A percentile compares a stretch with the other conserved stretches of the same genome.
These are phyloP conservation scores for Hyaloscypha hepaticicola DNA, from an alignment of 495 filamentous ascomycete species.

Conservation along the genomic window DNA sequence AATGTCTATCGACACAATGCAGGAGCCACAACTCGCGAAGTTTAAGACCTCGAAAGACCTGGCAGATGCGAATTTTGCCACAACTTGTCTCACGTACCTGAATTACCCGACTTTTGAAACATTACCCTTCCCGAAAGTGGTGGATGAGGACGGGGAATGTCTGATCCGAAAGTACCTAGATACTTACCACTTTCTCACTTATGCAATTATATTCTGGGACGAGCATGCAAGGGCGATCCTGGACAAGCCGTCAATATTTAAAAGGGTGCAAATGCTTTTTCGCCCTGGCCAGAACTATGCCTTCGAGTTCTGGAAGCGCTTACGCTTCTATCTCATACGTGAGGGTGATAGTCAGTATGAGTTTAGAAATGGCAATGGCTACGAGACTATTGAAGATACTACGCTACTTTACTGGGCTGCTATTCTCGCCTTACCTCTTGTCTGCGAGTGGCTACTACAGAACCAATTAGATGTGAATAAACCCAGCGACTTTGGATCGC, in stretches of 20 bases:
- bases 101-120: not conserved
- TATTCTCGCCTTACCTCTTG: constrained; percentile 2
- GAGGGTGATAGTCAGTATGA: not conserved
- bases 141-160: no score
- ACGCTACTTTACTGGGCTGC: constrained; percentile 32
- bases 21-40: not conserved
- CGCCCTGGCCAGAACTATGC: not conserved
- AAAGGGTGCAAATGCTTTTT: no score
- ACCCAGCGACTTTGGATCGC: constrained; percentile 19
- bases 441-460: constrained; percentile 26
- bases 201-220: no score
- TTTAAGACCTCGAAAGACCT: not conserved
- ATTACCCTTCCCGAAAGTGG: no score
- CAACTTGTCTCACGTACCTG: constrained; percentile 22
- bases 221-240: no score
- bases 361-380: not conserved
- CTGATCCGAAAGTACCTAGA: no score
- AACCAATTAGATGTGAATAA: constrained; percentile 22
- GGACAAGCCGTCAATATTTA: no score
- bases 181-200: no score
- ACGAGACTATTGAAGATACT: not conserved
- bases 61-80: constrained; percentile 5
- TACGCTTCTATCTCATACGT: no score
- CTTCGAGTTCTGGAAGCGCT: not conserved
- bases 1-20: constrained; percentile 15